Evolutionary conservation across 495 filamentous ascomycete genomes (phyloP).

Genomic region (Hyphodiscus hymeniophilus): DNA sequence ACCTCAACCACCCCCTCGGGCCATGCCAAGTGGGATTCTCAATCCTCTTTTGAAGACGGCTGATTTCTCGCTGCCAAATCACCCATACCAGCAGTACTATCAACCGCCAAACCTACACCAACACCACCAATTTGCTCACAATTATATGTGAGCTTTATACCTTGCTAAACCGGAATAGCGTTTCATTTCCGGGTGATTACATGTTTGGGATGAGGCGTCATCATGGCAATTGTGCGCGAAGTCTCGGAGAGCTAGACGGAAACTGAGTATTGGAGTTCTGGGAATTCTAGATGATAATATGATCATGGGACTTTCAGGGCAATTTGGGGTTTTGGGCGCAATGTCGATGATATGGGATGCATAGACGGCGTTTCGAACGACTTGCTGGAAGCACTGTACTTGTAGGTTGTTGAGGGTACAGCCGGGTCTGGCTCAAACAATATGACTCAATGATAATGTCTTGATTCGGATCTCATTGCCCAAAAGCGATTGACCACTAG

Average conservation of each 20-base stretch:
- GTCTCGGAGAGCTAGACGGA: too few species aligned
- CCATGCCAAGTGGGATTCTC: conserved; percentile 33
- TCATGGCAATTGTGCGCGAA: too few species aligned
- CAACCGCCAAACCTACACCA: conserved; percentile 32
- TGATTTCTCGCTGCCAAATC: conserved; percentile 64
- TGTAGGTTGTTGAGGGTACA: too few species aligned
- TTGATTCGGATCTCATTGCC: neutral
- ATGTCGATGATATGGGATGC: too few species aligned
- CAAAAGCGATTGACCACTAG: too few species aligned
- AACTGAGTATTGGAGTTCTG: neutral
- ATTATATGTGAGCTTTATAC: conserved; percentile 8
- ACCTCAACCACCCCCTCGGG: conserved; percentile 17
- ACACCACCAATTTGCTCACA: conserved; percentile 18
- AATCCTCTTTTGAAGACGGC: conserved; percentile 60
- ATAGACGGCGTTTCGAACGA: too few species aligned
- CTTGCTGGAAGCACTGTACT: too few species aligned
- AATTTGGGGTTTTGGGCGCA: too few species aligned
- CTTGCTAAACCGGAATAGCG: too few species aligned
- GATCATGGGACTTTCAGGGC: neutral
- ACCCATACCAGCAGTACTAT: conserved; percentile 67
- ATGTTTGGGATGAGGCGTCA: too few species aligned
- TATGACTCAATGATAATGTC: conserved; percentile 1
- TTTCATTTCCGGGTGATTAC: too few species aligned
- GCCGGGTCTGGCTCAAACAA: neutral
- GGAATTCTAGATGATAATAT: neutral